Percentiles rank a stretch among this genome's conserved stretches.
Conservation (phyloP, 768 basidiomycete species). For the Termitomyces sp. region DNA sequence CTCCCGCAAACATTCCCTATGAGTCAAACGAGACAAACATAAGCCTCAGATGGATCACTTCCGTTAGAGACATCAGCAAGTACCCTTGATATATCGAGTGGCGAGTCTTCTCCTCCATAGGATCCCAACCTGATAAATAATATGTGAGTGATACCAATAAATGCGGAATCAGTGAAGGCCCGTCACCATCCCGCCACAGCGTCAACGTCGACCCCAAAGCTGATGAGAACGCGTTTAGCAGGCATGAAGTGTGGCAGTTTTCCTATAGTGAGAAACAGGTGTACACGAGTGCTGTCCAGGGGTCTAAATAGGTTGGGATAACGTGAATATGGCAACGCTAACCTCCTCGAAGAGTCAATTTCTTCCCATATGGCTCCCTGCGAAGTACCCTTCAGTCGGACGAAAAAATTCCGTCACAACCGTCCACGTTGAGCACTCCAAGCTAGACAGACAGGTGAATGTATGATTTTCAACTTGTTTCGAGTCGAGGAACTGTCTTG, state of each 20-base stretch:
- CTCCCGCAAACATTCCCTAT: slow-evolving; percentile 70
- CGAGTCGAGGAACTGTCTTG: no score
- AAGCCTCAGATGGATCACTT: no score
- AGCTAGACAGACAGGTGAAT: no score
- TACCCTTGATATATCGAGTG: slow-evolving; percentile 58
- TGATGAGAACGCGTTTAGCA: slow-evolving; percentile 49
- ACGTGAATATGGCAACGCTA: neutral
- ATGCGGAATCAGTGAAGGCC: neutral
- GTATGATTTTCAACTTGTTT: no score
- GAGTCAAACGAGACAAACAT: neutral
- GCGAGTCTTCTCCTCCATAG: slow-evolving; percentile 73
- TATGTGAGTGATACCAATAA: neutral
- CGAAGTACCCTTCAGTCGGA: neutral
- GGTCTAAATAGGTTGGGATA: neutral
- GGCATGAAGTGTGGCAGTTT: slow-evolving; percentile 28
- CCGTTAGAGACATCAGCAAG: slow-evolving; percentile 23
- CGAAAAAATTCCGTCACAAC: no score
- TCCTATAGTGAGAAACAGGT: neutral
- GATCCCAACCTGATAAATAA: slow-evolving; percentile 52
- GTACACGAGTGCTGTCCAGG: neutral
- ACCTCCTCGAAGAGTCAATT: no score
- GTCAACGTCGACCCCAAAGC: slow-evolving; percentile 73
- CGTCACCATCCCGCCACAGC: slow-evolving; percentile 72
- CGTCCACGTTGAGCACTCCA: no score
- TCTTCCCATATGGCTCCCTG: neutral